Evolutionary conservation across 345 rosid genomes (phyloP).

Genomic region (Populus ilicifolia): DNA sequence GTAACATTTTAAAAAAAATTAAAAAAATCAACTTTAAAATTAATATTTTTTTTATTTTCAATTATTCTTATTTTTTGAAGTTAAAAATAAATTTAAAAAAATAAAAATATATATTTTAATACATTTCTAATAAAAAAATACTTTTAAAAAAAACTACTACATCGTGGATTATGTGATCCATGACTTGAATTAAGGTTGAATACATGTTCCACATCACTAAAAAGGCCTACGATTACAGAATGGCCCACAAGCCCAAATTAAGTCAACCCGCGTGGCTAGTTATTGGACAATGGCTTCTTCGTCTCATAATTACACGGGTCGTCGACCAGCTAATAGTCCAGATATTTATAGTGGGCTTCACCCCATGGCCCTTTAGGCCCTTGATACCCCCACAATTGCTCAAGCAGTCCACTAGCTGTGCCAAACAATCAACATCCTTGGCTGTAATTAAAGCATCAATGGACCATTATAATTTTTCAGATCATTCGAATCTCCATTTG

Average conservation of each 20-base stretch:
- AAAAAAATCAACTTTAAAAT: too few species aligned
- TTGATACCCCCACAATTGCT: neutral
- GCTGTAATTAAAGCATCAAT: too few species aligned
- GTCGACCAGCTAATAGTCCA: neutral
- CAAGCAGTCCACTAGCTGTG: neutral
- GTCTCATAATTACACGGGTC: too few species aligned
- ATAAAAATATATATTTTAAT: too few species aligned
- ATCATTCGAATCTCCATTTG: neutral
- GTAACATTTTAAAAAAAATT: too few species aligned
- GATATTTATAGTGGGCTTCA: neutral
- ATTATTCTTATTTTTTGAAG: rapidly evolving
- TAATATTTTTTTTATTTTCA: too few species aligned
- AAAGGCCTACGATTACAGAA: neutral
- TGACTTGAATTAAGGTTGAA: neutral
- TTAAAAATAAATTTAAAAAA: too few species aligned
- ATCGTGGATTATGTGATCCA: neutral
- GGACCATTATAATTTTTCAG: neutral
- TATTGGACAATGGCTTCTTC: neutral
- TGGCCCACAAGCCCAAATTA: neutral
- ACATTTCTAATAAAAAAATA: too few species aligned
- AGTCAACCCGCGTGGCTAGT: neutral
- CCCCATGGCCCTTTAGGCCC: neutral
- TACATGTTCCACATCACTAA: neutral
- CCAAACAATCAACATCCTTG: neutral
- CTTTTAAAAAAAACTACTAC: too few species aligned